Percentiles rank a stretch among this genome's conserved stretches.
phyloP scores from a whole-genome alignment of 495 filamentous ascomycete genomes.

The Trypethelium eluteriae region DNA sequence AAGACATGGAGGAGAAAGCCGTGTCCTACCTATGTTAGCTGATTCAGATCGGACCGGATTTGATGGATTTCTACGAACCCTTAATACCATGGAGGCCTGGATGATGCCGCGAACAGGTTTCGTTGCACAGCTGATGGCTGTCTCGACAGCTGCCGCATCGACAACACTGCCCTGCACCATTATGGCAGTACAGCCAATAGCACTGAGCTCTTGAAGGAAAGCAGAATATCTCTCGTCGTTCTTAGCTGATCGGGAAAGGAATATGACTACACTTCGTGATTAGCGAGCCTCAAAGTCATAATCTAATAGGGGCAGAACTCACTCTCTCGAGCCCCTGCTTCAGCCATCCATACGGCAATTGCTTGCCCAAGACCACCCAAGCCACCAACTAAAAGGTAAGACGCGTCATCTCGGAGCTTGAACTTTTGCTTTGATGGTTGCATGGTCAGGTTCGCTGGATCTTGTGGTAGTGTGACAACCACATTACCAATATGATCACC shows the following conservation, averaged over 20 bases:
- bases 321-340: slow-evolving; percentile 1
- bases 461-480: slow-evolving; percentile 33
- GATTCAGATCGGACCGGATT: neutral
- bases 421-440: neutral
- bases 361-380: slow-evolving; percentile 39
- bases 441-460: slow-evolving; percentile 1
- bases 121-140: neutral
- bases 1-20: slow-evolving; percentile 13
- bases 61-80: neutral
- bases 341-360: slow-evolving; percentile 9
- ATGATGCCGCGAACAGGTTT: slow-evolving; percentile 13
- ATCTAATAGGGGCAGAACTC: neutral
- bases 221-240: neutral
- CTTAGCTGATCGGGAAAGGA: neutral
- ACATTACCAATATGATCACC: slow-evolving; percentile 55
- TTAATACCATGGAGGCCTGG: slow-evolving; percentile 16
- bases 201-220: neutral
- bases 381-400: slow-evolving; percentile 45
- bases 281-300: neutral
- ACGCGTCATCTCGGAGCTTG: slow-evolving; percentile 19
- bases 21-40: slow-evolving; percentile 9
- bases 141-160: neutral
- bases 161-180: slow-evolving; percentile 2
- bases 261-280: neutral
- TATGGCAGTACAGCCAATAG: neutral